phyloP scores from a whole-genome alignment of 306 rosid species.

The Trifolium fragiferum region DNA sequence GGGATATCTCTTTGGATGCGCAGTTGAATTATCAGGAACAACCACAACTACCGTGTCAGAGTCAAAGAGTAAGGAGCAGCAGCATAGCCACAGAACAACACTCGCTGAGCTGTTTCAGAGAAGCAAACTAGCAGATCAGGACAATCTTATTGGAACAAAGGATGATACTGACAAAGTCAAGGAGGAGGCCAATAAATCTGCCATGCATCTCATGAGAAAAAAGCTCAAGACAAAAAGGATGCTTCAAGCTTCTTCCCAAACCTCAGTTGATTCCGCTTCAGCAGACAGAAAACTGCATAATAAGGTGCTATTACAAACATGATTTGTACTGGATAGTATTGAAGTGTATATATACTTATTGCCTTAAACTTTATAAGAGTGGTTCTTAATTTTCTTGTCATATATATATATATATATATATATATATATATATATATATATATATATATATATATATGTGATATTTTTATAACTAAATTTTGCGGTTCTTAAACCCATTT shows the following conservation, averaged over 20 bases:
- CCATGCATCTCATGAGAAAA: slow-evolving; percentile 73
- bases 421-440: too few species aligned
- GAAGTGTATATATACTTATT: neutral
- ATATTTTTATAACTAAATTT: too few species aligned
- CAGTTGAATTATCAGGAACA: slow-evolving; percentile 65
- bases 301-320: neutral
- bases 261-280: slow-evolving; percentile 57
- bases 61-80: slow-evolving; percentile 62
- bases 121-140: slow-evolving; percentile 58
- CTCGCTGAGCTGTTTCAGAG: slow-evolving; percentile 86
- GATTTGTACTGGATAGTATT: neutral
- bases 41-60: slow-evolving; percentile 50
- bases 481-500: too few species aligned
- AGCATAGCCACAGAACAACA: slow-evolving; percentile 73
- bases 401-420: too few species aligned
- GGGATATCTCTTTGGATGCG: slow-evolving; percentile 82
- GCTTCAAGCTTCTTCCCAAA: slow-evolving; percentile 61
- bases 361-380: neutral
- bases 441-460: too few species aligned
- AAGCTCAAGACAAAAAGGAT: slow-evolving; percentile 65
- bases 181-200: slow-evolving; percentile 67
- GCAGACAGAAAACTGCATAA: slow-evolving; percentile 69
- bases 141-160: neutral
- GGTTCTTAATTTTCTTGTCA: neutral
- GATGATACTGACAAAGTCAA: slow-evolving; percentile 54